phyloP scores from a whole-genome alignment of 2,329 filamentous ascomycete genomes.

The Cladosporium sp. region DNA sequence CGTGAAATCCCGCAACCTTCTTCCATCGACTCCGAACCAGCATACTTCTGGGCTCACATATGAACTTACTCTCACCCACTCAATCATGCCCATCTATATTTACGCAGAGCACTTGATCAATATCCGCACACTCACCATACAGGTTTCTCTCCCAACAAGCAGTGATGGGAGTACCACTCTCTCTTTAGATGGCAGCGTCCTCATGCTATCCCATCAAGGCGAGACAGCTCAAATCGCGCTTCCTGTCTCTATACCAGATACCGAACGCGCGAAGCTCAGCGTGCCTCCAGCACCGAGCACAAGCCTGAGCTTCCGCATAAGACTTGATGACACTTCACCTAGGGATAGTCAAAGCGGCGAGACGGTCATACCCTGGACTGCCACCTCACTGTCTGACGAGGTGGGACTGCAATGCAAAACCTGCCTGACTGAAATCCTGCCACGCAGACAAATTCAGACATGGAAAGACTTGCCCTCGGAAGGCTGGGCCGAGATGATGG shows the following conservation, averaged over 20 bases:
- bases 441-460: slow-evolving; percentile 42
- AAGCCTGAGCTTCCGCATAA: slow-evolving; percentile 57
- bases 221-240: slow-evolving; percentile 47
- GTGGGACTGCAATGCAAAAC: slow-evolving; percentile 32
- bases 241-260: slow-evolving; percentile 47
- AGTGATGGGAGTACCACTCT: slow-evolving; percentile 46
- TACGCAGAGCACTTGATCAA: slow-evolving; percentile 63
- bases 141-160: slow-evolving; percentile 51
- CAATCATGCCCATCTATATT: slow-evolving; percentile 42
- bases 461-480: slow-evolving; percentile 97
- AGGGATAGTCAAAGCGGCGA: not conserved
- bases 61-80: not conserved
- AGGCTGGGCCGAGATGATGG: slow-evolving; percentile 99
- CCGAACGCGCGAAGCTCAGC: slow-evolving; percentile 45
- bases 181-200: slow-evolving; percentile 44
- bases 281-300: slow-evolving; percentile 50
- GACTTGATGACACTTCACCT: slow-evolving; percentile 40
- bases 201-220: slow-evolving; percentile 50
- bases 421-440: slow-evolving; percentile 32
- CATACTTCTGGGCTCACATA: not conserved
- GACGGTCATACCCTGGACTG: slow-evolving; percentile 47
- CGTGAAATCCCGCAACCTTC: not conserved
- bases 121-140: slow-evolving; percentile 60
- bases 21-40: not conserved
- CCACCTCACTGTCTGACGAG: slow-evolving; percentile 34